Base-by-base conservation (phyloP, 352 stramenopile species). In the Phytophthora hibernalis region DNA sequence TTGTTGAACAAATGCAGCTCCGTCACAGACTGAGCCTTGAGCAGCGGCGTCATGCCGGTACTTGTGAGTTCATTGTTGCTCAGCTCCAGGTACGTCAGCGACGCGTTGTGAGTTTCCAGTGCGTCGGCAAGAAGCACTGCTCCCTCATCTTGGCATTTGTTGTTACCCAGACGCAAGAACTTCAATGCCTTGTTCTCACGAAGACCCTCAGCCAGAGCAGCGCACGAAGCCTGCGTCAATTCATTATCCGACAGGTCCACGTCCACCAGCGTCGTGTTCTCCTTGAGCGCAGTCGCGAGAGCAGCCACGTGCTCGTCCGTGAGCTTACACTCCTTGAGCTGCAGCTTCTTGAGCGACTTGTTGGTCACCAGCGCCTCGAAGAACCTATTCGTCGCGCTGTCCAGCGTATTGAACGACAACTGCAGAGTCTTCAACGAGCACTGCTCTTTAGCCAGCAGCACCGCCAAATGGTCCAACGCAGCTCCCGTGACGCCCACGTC, bases 1-100 rank as follows among this genome's bases (percentile, higher is more conserved):
- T 93, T 95, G 74, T 93, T 84, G 44, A 95, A 95, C 57, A 93
- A 54, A 13, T 87, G 80, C n/a, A 95, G 68, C 48, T 87, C 62
- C 47, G 74, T 83, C 13, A 95, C 38, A 8, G 65, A 61, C 26
- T 76, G 63, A n/a, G 73, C 58, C 21, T 73, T 65, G 3, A 93
- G 61, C 28, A 93, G 68, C 20, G 66, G 64, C 4, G 58, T 70
- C 63, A 93, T 79, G 21, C 83, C 76, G 16, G 47, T 50, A 30
- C 76, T 68, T 0, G 82, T 86, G 18, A 95, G 76, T 22, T 62
- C 69, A 45, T 90, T 93, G 54, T 92, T 89, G 59, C 82, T 85
- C 61, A 93, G 61, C 37, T 95, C 85, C 13, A 95, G 60, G 53
- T 79, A 80, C 42, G 56, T 63, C 7, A 95, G 62, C 37, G 79